Percentiles rank a stretch among this genome's conserved stretches.
phyloP scores from a whole-genome alignment of 176 grass and related monocot species.

The Cenchrus fungigraminus region DNA sequence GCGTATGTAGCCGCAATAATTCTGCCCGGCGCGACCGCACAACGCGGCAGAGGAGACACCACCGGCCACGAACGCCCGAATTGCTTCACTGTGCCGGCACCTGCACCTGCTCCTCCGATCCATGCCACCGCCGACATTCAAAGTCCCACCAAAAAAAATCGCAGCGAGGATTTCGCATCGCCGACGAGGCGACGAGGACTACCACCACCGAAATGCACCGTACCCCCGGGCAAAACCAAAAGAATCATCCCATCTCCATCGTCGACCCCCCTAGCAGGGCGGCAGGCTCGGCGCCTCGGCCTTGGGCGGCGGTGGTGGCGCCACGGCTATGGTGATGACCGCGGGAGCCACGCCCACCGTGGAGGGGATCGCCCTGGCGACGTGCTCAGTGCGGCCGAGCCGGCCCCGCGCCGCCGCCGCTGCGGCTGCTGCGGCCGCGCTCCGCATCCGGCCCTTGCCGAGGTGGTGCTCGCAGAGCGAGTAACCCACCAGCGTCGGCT shows the following conservation, averaged over 20 bases:
- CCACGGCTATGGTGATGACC: neutral
- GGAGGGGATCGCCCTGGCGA: neutral
- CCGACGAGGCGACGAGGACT: too few relatives aligned
- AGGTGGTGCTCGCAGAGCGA: conserved; percentile 92
- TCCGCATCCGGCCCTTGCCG: conserved; percentile 75
- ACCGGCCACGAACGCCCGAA: neutral
- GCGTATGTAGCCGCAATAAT: neutral
- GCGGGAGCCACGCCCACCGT: neutral
- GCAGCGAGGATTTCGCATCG: conserved; percentile 8
- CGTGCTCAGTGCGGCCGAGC: conserved; percentile 64
- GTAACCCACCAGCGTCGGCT: conserved; percentile 81
- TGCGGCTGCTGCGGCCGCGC: neutral
- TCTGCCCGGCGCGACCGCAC: neutral
- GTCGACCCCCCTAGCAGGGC: neutral
- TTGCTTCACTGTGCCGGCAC: conserved; percentile 36
- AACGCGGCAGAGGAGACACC: conserved; percentile 9
- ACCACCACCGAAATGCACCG: neutral
- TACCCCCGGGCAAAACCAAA: neutral
- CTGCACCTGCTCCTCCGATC: neutral
- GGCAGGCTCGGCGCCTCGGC: conserved; percentile 30
- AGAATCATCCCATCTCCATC: neutral
- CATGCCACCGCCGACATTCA: conserved; percentile 49
- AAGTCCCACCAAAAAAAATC: neutral
- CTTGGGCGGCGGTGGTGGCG: neutral
- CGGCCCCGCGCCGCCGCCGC: conserved; percentile 39